Evolutionary conservation across 805 yeast genomes (phyloP).

Genomic region (Zygosaccharomyces gambellarensis): DNA sequence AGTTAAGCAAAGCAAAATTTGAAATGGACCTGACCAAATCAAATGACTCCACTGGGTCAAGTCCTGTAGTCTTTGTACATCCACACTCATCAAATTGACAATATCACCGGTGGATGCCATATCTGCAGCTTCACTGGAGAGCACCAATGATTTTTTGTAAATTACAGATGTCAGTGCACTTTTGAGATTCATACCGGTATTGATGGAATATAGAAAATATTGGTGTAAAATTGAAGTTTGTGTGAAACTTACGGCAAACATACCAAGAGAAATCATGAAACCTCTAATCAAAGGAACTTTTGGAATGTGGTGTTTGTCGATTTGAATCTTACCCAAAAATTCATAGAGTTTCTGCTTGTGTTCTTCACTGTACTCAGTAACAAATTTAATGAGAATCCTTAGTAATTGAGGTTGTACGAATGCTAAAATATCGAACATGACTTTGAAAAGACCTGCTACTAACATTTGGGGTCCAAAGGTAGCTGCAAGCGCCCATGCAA

Average conservation of each 20-base stretch:
- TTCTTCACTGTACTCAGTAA: conserved; percentile 42
- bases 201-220: conserved; percentile 69
- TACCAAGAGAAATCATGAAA: conserved; percentile 64
- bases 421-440: conserved; percentile 70
- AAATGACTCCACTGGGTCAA: conserved; percentile 71
- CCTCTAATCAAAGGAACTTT: conserved; percentile 67
- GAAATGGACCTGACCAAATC: conserved; percentile 92
- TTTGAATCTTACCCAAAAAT: conserved; percentile 1
- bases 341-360: conserved; percentile 12
- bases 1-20: conserved; percentile 66
- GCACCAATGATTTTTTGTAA: conserved; percentile 60
- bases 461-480: conserved; percentile 73
- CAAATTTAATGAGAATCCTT: conserved; percentile 57
- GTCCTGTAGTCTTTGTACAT: conserved; percentile 83
- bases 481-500: conserved; percentile 54
- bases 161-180: conserved; percentile 63
- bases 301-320: conserved; percentile 23
- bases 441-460: conserved; percentile 68
- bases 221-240: conserved; percentile 77
- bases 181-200: conserved; percentile 70
- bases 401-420: conserved; percentile 85
- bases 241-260: conserved; percentile 72
- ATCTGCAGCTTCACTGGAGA: conserved; percentile 68
- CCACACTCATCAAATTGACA: conserved; percentile 92
- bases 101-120: conserved; percentile 84